phyloP scores from a whole-genome alignment of 805 yeast genomes.

The Wickerhamomyces strasburgensis region DNA sequence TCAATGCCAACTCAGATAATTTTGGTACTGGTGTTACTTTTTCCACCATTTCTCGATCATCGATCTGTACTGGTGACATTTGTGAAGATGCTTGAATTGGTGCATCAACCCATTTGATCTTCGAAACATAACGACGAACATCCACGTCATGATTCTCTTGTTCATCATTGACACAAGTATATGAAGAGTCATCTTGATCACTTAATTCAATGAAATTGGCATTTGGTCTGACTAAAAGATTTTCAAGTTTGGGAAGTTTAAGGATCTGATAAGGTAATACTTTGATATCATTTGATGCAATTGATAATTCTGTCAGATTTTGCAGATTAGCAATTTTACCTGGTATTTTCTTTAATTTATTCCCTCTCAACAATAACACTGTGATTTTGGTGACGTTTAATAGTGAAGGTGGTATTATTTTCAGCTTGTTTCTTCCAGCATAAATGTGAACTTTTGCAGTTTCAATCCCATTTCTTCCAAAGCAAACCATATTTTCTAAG shows the following conservation, averaged over 20 bases:
- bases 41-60: slow-evolving; percentile 18
- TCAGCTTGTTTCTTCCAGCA: slow-evolving; percentile 44
- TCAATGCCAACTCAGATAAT: slow-evolving; percentile 42
- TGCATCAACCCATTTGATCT: slow-evolving; percentile 21
- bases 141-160: slow-evolving; percentile 12
- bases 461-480: slow-evolving; percentile 29
- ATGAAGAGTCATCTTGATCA: slow-evolving; percentile 13
- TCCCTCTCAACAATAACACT: slow-evolving; percentile 49
- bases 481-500: slow-evolving; percentile 48
- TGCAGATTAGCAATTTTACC: slow-evolving; percentile 39
- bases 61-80: slow-evolving; percentile 3
- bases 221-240: slow-evolving; percentile 54
- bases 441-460: slow-evolving; percentile 41
- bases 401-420: slow-evolving; percentile 43
- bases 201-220: slow-evolving; percentile 28
- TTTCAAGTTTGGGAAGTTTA: slow-evolving; percentile 36
- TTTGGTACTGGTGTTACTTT: slow-evolving; percentile 35
- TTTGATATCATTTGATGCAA: slow-evolving; percentile 46
- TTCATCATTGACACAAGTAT: slow-evolving; percentile 23
- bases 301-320: slow-evolving; percentile 45
- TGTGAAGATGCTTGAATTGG: slow-evolving; percentile 6
- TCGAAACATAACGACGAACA: slow-evolving; percentile 22
- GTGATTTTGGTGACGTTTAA: slow-evolving; percentile 46
- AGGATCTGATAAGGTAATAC: slow-evolving; percentile 51
- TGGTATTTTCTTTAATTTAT: slow-evolving; percentile 42